Evolutionary conservation across 179 eudicot genomes (phyloP).

Genomic region (Beta lomatogona): DNA sequence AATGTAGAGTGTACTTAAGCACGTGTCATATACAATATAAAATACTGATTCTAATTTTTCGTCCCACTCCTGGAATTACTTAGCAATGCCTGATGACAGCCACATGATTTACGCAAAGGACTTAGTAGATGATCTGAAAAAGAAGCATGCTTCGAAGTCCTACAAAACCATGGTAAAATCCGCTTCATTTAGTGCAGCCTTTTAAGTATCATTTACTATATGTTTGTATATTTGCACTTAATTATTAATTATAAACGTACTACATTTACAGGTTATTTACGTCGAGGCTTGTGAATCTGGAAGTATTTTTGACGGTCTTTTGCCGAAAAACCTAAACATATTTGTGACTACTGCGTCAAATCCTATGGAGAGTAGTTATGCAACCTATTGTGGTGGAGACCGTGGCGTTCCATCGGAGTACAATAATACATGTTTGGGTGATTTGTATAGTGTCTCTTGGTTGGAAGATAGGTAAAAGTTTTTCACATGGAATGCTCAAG

Average conservation of each 20-base stretch:
- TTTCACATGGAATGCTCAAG: too few species aligned
- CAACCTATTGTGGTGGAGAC: slow-evolving; percentile 63
- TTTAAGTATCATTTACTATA: too few species aligned
- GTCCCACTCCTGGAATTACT: not conserved
- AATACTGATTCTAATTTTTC: not conserved
- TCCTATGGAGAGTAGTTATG: slow-evolving; percentile 67
- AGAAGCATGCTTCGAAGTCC: slow-evolving; percentile 56
- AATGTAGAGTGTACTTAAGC: too few species aligned
- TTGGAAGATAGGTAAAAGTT: slow-evolving; percentile 70
- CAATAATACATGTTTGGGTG: slow-evolving; percentile 32
- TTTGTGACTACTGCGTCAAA: slow-evolving; percentile 73
- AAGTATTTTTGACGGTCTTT: slow-evolving; percentile 70
- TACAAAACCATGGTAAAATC: slow-evolving; percentile 64
- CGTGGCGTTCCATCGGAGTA: slow-evolving; percentile 35
- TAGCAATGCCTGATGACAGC: slow-evolving; percentile 59
- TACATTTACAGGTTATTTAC: slow-evolving; percentile 55
- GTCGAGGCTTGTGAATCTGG: slow-evolving; percentile 86
- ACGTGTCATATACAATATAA: too few species aligned
- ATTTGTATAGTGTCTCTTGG: slow-evolving; percentile 56
- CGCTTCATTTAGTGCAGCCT: not conserved
- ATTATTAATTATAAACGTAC: too few species aligned
- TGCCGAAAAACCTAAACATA: slow-evolving; percentile 55
- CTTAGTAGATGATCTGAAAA: slow-evolving; percentile 49
- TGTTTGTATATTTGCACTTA: too few species aligned
- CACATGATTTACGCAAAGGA: slow-evolving; percentile 57